phyloP scores from a whole-genome alignment of 441 rosid genomes.

The Croton laevigatus region DNA sequence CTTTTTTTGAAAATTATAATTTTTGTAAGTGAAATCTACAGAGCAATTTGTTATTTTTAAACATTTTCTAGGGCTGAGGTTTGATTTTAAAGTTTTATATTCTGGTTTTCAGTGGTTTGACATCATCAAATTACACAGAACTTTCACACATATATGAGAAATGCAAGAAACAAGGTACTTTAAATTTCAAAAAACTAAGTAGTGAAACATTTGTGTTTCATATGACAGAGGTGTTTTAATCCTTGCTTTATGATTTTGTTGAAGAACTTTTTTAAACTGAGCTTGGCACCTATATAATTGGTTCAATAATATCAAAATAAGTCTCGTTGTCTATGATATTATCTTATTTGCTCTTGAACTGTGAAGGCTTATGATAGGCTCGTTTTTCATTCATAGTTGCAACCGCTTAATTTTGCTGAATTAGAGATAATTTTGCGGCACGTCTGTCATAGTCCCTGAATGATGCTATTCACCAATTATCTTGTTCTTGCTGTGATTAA shows the following conservation, averaged over 20 bases:
- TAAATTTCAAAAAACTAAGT: not conserved
- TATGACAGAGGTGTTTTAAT: not conserved
- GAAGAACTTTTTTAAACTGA: constrained; percentile 45
- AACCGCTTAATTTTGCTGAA: too few relatives aligned
- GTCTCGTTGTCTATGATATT: too few relatives aligned
- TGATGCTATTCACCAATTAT: not conserved
- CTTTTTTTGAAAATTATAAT: too few relatives aligned
- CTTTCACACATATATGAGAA: constrained; percentile 74
- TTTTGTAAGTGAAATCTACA: not conserved
- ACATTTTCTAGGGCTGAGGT: constrained; percentile 1
- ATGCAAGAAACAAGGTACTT: constrained; percentile 66
- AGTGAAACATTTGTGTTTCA: not conserved
- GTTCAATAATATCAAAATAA: too few relatives aligned
- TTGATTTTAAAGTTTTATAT: constrained; percentile 28
- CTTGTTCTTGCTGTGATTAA: too few relatives aligned
- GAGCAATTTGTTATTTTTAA: not conserved
- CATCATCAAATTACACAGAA: constrained; percentile 85
- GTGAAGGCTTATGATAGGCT: too few relatives aligned
- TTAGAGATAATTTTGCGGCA: not conserved
- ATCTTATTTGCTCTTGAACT: too few relatives aligned
- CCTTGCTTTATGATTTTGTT: constrained; percentile 8
- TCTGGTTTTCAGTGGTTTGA: constrained; percentile 62
- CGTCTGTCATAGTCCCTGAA: not conserved
- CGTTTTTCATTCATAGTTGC: too few relatives aligned
- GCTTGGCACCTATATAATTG: too few relatives aligned